These are phyloP conservation scores for Cercospora sesami DNA, from an alignment of 2,329 filamentous ascomycete genomes.

Conservation along the genomic window DNA sequence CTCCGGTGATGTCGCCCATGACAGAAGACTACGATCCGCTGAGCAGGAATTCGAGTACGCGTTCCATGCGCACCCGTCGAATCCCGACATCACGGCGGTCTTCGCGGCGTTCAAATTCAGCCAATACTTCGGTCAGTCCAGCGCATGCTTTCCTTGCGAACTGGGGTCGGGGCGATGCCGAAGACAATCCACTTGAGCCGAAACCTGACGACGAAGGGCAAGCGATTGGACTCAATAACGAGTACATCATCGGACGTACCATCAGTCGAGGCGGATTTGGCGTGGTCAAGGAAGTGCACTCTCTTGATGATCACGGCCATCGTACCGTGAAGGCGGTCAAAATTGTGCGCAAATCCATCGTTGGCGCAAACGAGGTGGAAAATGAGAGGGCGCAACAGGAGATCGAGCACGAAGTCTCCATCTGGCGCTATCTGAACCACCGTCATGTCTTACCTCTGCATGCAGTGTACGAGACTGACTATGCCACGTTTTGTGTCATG, in stretches of 20 bases:
- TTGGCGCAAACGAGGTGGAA: conserved; percentile 57
- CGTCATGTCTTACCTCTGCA: conserved; percentile 62
- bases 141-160: conserved; percentile 37
- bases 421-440: conserved; percentile 66
- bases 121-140: conserved; percentile 35
- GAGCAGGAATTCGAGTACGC: conserved; percentile 36
- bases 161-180: conserved; percentile 32
- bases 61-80: conserved; percentile 31
- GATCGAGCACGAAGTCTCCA: conserved; percentile 67
- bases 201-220: conserved; percentile 68
- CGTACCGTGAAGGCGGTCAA: conserved; percentile 64
- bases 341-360: conserved; percentile 62
- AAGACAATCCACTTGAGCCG: conserved; percentile 34
- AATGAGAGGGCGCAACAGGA: conserved; percentile 67
- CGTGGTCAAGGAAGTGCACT: conserved; percentile 65
- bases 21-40: conserved; percentile 30
- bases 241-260: conserved; percentile 67
- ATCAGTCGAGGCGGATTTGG: conserved; percentile 68
- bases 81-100: conserved; percentile 27
- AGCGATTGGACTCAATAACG: conserved; percentile 59
- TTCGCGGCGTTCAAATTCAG: conserved; percentile 34
- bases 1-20: conserved; percentile 30
- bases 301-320: conserved; percentile 53
- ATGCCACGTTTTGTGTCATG: conserved; percentile 69
- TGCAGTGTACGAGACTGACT: conserved; percentile 65